Evolutionary conservation across 495 filamentous ascomycete genomes (phyloP).

Genomic region (Parathielavia hyrcaniae): DNA sequence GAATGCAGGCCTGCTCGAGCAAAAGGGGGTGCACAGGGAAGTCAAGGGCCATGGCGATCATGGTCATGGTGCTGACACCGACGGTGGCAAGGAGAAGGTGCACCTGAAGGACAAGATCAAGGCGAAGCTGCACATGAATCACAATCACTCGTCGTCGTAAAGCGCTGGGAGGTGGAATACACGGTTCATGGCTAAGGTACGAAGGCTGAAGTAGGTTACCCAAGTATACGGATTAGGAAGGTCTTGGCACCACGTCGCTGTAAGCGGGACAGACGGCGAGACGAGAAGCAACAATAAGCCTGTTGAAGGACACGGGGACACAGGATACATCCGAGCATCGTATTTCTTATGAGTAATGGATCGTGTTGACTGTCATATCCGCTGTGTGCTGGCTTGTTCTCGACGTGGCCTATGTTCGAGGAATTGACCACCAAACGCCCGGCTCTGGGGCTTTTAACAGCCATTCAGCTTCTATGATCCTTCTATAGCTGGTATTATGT

Average conservation of each 20-base stretch:
- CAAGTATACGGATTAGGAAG: slow-evolving; percentile 10
- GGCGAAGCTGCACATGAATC: slow-evolving; percentile 39
- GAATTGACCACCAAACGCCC: too few relatives aligned
- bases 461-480: too few relatives aligned
- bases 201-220: neutral
- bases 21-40: slow-evolving; percentile 33
- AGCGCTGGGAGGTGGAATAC: neutral
- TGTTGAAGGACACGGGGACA: neutral
- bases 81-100: slow-evolving; percentile 26
- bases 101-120: slow-evolving; percentile 44
- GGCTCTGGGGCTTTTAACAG: too few relatives aligned
- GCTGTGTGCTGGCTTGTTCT: too few relatives aligned
- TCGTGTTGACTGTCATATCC: too few relatives aligned
- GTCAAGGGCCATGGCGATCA: neutral
- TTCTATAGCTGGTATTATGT: too few relatives aligned
- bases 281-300: neutral
- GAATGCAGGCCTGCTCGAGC: slow-evolving; percentile 37
- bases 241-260: neutral
- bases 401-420: too few relatives aligned
- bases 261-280: neutral
- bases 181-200: neutral
- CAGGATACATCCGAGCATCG: neutral
- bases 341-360: too few relatives aligned
- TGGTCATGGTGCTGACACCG: neutral
- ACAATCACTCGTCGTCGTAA: neutral